These are phyloP conservation scores for Calophaca sinica DNA, from an alignment of 306 rosid species.

Conservation along the genomic window DNA sequence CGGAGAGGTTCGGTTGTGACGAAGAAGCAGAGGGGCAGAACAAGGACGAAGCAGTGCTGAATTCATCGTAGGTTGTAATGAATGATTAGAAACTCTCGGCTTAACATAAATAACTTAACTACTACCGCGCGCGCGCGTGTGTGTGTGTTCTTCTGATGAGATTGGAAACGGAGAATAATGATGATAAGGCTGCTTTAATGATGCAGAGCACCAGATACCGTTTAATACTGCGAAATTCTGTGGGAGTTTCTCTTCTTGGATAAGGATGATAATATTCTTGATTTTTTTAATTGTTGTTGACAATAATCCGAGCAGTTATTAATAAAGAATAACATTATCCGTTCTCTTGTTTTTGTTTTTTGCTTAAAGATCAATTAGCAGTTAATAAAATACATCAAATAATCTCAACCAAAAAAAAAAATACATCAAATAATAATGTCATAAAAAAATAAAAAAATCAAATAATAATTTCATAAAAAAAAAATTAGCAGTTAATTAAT, in stretches of 20 bases:
- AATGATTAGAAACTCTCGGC: background rate
- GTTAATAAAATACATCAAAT: too few species aligned
- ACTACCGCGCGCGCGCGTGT: too few species aligned
- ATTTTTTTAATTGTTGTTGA: background rate
- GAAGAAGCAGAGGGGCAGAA: slow-evolving; percentile 47
- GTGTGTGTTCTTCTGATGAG: background rate
- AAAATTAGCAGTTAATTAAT: too few species aligned
- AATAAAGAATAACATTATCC: background rate
- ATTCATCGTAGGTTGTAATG: slow-evolving; percentile 43
- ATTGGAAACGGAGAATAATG: background rate
- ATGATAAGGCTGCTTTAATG: background rate
- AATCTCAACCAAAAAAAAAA: too few species aligned
- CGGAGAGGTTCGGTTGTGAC: slow-evolving; percentile 15
- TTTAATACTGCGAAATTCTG: slow-evolving; percentile 47
- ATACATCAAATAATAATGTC: too few species aligned
- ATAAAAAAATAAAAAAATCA: too few species aligned
- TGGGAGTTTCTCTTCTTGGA: slow-evolving; percentile 43
- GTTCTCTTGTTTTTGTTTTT: background rate
- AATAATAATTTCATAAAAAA: too few species aligned
- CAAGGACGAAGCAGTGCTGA: slow-evolving; percentile 57
- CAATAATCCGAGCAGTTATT: background rate
- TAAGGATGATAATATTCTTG: slow-evolving; percentile 42
- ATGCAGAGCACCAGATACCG: background rate
- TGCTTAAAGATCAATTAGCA: too few species aligned
- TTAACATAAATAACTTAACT: too few species aligned